Evolutionary conservation across 2,329 filamentous ascomycete species (phyloP), one percentile per base, ranked within the genome.

Genomic region (Drechslera avenae): DNA sequence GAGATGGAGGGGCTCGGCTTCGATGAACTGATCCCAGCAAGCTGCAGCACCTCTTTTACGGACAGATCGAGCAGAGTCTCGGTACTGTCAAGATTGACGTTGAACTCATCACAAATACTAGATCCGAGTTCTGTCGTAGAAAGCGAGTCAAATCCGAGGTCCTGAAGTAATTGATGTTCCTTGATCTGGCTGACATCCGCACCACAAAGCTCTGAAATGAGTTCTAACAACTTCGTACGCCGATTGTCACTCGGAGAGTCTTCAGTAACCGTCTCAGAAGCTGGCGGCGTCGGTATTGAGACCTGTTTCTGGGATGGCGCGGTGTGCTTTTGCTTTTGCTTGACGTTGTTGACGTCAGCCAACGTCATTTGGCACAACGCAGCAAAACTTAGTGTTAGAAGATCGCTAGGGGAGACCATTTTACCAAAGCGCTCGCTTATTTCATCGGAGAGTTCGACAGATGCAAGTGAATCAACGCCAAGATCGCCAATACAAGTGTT

Each of bases 381-480:
- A 21, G 39, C 34, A 45, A 44, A 39, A 16, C 18, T 50, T 18
- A 50, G n/a, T 13, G 47, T 44, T 19, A 45, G 17, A 21, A 50
- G 40, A 19, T 50, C 47, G 17, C 40, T 23, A 19, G 43, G 37
- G 5, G 48, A 49, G 16, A 48, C 36, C 0, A 46, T 7, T 17
- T 42, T 46, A 4, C 46, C 45, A 18, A 40, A 39, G 13, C 31
- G 18, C 4, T 53, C 46, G 13, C 23, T 35, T 5, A 60, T 45
- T 23, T 57, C 47, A 28, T 45, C 36, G 10, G 50, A 46, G 17
- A 63, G 43, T 28, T 63, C 57, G 2, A 54, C 43, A 13, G 57
- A 39, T 3, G 54, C 46, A 4, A 63, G 46, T 4, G 60, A 63
- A 21, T 63, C 60, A 13, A 60, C 34, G 13, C 60, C 60, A 9